Base-by-base conservation (phyloP, 2,329 filamentous ascomycete species). In the Pestalotiopsis sp. region DNA sequence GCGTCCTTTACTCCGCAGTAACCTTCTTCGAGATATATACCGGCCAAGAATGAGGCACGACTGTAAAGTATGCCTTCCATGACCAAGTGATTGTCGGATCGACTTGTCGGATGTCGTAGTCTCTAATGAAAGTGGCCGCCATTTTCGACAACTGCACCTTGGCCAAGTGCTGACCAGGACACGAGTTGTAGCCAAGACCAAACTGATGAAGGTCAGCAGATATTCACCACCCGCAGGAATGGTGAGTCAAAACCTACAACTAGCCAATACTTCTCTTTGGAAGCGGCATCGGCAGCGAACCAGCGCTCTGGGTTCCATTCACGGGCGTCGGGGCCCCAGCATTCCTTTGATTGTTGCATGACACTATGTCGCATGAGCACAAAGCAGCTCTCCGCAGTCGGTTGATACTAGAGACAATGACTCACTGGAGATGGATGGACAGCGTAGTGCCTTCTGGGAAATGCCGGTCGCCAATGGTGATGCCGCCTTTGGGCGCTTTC, bases 231-330 rank as follows among this genome's bases (percentile, higher is more conserved):
- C 12, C 38, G 39, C 25, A 36, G 20, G 23, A 38, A 41, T 38
- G 20, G 25, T 23, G 13, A 27, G 4, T 52, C 31, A 25, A 14
- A 63, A 62, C 39, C 41, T 25, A 68, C 67, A 4, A 38, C 12
- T n/a, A 38, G 12, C n/a, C 41, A 68, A 56, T 65, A 66, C 58
- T 56, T 68, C 9, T 68, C 61, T 41, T 52, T 36, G n/a, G 38
- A 25, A 13, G 67, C 31, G 1, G 67, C 41, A 36, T 68, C 52
- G 6, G 38, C 23, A 9, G 20, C 63, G 9, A 66, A 41, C 67
- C 67, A 68, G 4, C 67, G 56, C 11, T 66, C 67, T 7, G 67
- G 62, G 13, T 68, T 68, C 17, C 38, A 68, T 41, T 68, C 20
- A 20, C 14, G 20, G 11, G 62, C 67, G 14, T 68, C 56, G 3